phyloP scores from a whole-genome alignment of 192 early-diverging fungal species.

The Linnemannia schmuckeri region DNA sequence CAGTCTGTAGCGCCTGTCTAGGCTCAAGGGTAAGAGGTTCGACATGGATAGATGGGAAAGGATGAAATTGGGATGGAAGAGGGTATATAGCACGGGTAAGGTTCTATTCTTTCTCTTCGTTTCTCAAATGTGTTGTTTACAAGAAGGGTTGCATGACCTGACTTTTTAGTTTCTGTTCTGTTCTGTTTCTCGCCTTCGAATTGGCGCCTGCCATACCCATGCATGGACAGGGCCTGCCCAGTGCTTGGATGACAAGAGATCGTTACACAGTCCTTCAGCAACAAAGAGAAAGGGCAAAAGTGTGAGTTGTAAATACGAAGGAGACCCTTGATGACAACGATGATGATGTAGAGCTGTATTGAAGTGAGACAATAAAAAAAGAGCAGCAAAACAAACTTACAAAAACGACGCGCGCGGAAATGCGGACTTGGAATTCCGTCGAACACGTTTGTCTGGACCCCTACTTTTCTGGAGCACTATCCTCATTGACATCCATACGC shows the following conservation, averaged over 20 bases:
- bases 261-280: background rate
- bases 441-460: constrained; percentile 8
- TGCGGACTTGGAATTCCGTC: background rate
- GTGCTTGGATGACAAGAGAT: background rate
- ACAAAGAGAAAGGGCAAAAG: background rate
- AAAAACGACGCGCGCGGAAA: background rate
- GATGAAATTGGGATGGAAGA: background rate
- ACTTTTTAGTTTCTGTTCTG: too few species aligned
- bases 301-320: background rate
- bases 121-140: background rate
- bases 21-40: background rate
- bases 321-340: background rate
- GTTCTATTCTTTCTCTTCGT: background rate
- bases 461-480: background rate
- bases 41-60: background rate
- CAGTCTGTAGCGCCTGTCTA: constrained; percentile 4
- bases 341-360: background rate
- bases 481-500: background rate
- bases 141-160: background rate
- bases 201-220: background rate
- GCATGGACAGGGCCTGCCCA: constrained; percentile 4
- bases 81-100: background rate
- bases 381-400: background rate
- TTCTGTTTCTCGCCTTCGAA: background rate
- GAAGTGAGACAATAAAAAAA: background rate